Evolutionary conservation across 306 rosid genomes (phyloP).

Genomic region (Cicer judaicum): DNA sequence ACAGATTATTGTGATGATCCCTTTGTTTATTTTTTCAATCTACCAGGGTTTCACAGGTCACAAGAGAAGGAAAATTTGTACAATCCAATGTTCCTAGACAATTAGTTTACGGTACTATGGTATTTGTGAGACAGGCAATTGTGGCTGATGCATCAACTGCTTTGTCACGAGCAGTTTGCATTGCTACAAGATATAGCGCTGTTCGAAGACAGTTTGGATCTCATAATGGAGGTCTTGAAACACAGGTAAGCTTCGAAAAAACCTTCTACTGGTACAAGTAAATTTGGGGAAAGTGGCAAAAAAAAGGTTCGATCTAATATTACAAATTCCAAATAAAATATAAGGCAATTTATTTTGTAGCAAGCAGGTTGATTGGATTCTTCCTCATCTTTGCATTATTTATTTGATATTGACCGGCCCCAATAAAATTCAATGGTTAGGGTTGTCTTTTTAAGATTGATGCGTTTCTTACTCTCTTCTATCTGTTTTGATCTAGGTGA

Average conservation of each 20-base stretch:
- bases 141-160: conserved; percentile 89
- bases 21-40: conserved; percentile 36
- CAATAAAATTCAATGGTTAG: neutral
- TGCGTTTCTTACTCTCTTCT: conserved; percentile 36
- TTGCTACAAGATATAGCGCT: conserved; percentile 97
- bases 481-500: conserved; percentile 65
- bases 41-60: conserved; percentile 85
- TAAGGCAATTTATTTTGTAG: conserved; percentile 3
- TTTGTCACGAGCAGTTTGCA: conserved; percentile 93
- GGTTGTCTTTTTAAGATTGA: neutral
- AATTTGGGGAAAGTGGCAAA: neutral
- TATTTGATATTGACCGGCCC: neutral
- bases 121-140: conserved; percentile 79
- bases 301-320: neutral
- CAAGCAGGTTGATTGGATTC: conserved; percentile 13
- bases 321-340: neutral
- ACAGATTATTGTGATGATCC: conserved; percentile 1
- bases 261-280: conserved; percentile 4
- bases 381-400: conserved; percentile 13
- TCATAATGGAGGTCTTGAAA: conserved; percentile 70
- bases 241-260: conserved; percentile 64
- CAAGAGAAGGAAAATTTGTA: conserved; percentile 86
- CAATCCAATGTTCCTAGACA: conserved; percentile 89
- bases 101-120: conserved; percentile 94
- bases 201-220: conserved; percentile 96